Conservation (phyloP, 768 basidiomycete genomes). For the Rhizopogon vulgaris region DNA sequence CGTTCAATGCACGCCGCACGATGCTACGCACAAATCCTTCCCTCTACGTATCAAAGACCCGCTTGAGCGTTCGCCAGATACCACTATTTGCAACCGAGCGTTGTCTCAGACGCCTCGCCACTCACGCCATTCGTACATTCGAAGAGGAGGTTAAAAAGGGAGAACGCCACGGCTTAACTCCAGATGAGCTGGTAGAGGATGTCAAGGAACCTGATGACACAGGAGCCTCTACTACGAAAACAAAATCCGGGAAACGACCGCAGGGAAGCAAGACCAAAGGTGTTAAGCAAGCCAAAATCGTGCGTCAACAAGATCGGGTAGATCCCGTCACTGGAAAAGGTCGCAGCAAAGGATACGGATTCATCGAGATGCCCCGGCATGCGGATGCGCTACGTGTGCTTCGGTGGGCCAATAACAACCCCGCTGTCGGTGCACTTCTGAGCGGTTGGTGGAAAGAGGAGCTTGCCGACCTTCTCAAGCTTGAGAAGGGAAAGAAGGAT, state of each 20-base stretch:
- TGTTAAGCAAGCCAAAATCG: constrained; percentile 89
- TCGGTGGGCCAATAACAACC: constrained; percentile 92
- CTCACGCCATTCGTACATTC: constrained; percentile 76
- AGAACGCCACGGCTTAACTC: constrained; percentile 49
- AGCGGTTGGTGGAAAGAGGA: constrained; percentile 86
- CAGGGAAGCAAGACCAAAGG: constrained; percentile 25
- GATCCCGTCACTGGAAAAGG: constrained; percentile 85
- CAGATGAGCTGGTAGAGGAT: constrained; percentile 64
- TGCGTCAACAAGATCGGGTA: constrained; percentile 83
- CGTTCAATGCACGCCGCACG: constrained; percentile 79
- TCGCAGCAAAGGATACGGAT: constrained; percentile 91
- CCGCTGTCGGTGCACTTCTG: constrained; percentile 56
- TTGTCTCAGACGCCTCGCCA: constrained; percentile 79
- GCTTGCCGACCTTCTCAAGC: constrained; percentile 48
- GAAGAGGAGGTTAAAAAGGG: constrained; percentile 69
- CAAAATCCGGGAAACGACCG: constrained; percentile 16
- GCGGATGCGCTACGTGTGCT: constrained; percentile 87
- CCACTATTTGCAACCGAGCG: constrained; percentile 89
- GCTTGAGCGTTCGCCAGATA: constrained; percentile 89
- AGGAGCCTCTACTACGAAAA: constrained; percentile 17
- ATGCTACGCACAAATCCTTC: constrained; percentile 90
- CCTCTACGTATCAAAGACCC: constrained; percentile 89
- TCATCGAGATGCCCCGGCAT: constrained; percentile 84
- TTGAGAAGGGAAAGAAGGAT: constrained; percentile 42
- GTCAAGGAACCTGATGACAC: constrained; percentile 16